Evolutionary conservation across 75 land plant genomes (phyloP).

Genomic region (Selaginella moellendorffii): DNA sequence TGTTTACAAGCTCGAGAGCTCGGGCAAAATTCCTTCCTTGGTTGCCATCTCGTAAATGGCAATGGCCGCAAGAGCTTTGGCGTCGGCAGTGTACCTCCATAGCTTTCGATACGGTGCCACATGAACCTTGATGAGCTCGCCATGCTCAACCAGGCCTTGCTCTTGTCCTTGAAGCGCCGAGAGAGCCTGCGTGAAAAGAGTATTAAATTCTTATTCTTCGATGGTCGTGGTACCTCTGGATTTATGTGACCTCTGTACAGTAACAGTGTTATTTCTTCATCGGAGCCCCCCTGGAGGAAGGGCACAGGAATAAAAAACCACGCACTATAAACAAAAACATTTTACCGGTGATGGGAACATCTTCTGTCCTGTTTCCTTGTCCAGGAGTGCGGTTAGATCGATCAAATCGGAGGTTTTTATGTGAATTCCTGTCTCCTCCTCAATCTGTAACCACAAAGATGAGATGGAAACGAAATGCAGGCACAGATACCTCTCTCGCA

Average conservation of each 20-base stretch:
- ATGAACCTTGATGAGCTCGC: constrained; percentile 80
- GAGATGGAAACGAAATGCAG: background rate
- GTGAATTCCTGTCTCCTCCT: constrained; percentile 80
- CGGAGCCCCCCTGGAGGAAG: constrained; percentile 70
- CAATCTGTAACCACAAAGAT: constrained; percentile 39
- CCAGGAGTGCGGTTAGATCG: constrained; percentile 73
- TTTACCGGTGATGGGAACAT: constrained; percentile 86
- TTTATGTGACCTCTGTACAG: constrained; percentile 41
- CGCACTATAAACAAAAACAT: background rate
- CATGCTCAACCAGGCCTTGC: constrained; percentile 68
- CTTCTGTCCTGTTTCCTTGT: constrained; percentile 65
- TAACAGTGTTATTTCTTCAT: constrained; percentile 73
- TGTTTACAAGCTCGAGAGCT: background rate
- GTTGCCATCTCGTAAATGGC: constrained; percentile 83
- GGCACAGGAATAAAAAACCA: no score
- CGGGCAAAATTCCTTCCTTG: constrained; percentile 47
- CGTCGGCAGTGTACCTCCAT: constrained; percentile 78
- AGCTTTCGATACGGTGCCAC: constrained; percentile 67
- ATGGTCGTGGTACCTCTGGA: constrained; percentile 25
- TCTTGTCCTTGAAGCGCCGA: constrained; percentile 59
- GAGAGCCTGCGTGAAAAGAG: constrained; percentile 32
- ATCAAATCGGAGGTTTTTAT: constrained; percentile 56
- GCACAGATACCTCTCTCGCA: constrained; percentile 59
- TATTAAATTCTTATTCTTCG: no score
- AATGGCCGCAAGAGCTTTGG: constrained; percentile 59